Conservation (phyloP, 306 rosid species). For the Potentilla sterilis region DNA sequence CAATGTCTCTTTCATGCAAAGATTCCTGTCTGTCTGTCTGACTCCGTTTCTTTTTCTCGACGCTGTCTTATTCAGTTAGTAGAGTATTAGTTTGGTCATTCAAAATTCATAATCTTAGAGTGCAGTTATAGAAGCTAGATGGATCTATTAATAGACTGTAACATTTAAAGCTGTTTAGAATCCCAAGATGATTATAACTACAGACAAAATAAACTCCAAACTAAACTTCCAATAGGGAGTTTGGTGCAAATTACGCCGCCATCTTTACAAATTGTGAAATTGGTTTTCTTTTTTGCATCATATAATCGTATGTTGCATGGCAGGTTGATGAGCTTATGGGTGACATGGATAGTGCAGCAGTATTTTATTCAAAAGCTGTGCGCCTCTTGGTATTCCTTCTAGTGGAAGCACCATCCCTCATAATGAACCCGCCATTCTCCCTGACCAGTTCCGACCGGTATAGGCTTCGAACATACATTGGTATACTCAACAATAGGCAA, state of each 20-base stretch:
- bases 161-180: neutral
- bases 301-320: slow-evolving; percentile 13
- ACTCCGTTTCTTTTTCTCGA: neutral
- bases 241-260: neutral
- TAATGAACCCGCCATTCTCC: slow-evolving; percentile 88
- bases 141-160: neutral
- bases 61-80: neutral
- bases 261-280: neutral
- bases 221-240: neutral
- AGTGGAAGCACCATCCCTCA: slow-evolving; percentile 89
- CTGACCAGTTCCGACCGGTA: slow-evolving; percentile 82
- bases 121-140: neutral
- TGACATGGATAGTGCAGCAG: slow-evolving; percentile 69
- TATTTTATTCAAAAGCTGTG: slow-evolving; percentile 70
- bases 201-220: neutral
- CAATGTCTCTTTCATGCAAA: neutral
- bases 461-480: slow-evolving; percentile 78
- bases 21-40: neutral
- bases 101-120: neutral
- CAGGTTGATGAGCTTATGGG: slow-evolving; percentile 99
- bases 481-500: slow-evolving; percentile 73
- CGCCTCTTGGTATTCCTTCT: slow-evolving; percentile 68
- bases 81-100: neutral
- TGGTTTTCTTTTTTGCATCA: no score
- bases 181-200: neutral